phyloP scores from a whole-genome alignment of 371 early-diverging fungal genomes.

The Mucor lusitanicus region DNA sequence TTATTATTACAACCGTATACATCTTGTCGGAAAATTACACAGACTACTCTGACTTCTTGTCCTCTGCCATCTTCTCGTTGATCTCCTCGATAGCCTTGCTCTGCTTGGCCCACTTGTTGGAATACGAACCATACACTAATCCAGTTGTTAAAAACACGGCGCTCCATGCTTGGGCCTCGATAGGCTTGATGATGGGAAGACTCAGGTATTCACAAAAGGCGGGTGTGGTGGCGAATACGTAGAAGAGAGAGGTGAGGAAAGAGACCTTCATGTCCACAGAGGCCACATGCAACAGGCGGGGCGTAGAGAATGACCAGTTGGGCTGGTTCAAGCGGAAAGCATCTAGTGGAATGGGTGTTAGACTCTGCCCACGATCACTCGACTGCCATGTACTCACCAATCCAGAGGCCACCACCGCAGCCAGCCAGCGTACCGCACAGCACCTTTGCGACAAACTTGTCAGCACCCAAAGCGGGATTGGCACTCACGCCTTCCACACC shows the following conservation, averaged over 20 bases:
- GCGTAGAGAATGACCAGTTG: conserved; percentile 50
- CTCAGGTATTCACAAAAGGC: conserved; percentile 28
- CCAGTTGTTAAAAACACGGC: conserved; percentile 33
- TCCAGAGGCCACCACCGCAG: conserved; percentile 60
- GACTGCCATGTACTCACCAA: conserved; percentile 23
- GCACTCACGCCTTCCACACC: conserved; percentile 56
- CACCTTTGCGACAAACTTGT: conserved; percentile 54
- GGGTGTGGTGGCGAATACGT: conserved; percentile 29
- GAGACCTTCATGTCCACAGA: conserved; percentile 44
- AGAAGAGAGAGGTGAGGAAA: conserved; percentile 39
- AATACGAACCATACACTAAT: conserved; percentile 32
- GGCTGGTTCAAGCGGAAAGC: conserved; percentile 45
- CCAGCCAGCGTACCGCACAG: conserved; percentile 57
- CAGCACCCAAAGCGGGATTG: conserved; percentile 40
- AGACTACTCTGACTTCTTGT: conserved; percentile 1
- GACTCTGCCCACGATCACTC: background rate
- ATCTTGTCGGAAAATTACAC: background rate
- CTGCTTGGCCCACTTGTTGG: conserved; percentile 20
- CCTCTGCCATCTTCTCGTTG: conserved; percentile 18
- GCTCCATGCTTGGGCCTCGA: conserved; percentile 46
- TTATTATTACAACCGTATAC: background rate
- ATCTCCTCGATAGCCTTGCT: conserved; percentile 8
- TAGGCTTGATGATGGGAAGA: conserved; percentile 16
- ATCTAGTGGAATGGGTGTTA: conserved; percentile 24
- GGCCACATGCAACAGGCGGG: conserved; percentile 36